Evolutionary conservation across 2,329 filamentous ascomycete genomes (phyloP).

Genomic region (Talaromyces sp.): DNA sequence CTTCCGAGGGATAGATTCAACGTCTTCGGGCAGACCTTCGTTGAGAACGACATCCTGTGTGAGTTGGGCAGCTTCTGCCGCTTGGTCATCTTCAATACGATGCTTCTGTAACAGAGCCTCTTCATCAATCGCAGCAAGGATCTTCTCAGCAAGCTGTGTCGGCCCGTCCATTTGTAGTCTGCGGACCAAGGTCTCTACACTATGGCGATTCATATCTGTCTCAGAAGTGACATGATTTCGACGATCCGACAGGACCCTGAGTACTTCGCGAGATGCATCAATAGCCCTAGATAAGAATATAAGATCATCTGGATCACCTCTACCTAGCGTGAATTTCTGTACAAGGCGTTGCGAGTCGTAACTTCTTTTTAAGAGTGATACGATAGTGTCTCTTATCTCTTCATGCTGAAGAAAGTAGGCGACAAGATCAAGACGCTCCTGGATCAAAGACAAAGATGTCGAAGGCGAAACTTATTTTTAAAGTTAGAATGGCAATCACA

Average conservation of each 20-base stretch:
- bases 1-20: conserved; percentile 55
- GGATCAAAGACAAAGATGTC: conserved; percentile 77
- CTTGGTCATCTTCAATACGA: conserved; percentile 68
- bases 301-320: conserved; percentile 89
- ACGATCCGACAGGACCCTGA: conserved; percentile 28
- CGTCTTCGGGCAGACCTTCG: conserved; percentile 60
- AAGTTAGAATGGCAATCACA: conserved; percentile 16
- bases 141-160: conserved; percentile 64
- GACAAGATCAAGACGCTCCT: conserved; percentile 76
- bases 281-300: conserved; percentile 80
- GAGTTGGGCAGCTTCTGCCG: conserved; percentile 66
- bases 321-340: conserved; percentile 88
- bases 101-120: conserved; percentile 82
- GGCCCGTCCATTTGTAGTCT: conserved; percentile 58
- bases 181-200: conserved; percentile 30
- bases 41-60: conserved; percentile 67
- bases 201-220: conserved; percentile 30
- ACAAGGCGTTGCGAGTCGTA: conserved; percentile 86
- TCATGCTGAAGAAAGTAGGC: conserved; percentile 66
- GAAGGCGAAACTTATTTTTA: conserved; percentile 67
- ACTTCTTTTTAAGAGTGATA: conserved; percentile 66
- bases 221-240: conserved; percentile 20
- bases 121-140: conserved; percentile 81
- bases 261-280: conserved; percentile 65
- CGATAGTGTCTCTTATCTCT: conserved; percentile 66